phyloP scores from a whole-genome alignment of 2,329 filamentous ascomycete species.

The Intubia oerlemansii region DNA sequence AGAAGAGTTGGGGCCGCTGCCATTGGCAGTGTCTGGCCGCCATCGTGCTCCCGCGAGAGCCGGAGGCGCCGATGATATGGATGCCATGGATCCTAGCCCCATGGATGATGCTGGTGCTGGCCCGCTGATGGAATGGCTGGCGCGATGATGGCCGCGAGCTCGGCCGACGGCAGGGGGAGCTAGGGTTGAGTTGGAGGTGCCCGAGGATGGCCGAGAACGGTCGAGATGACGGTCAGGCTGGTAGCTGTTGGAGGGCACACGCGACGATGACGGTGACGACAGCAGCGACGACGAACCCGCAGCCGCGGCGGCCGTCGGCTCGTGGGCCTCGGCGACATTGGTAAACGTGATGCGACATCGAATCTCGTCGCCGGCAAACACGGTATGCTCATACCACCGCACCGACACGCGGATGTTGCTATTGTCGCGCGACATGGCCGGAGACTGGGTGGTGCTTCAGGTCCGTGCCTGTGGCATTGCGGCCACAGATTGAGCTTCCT shows the following conservation, averaged over 20 bases:
- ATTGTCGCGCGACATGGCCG: slow-evolving; percentile 6
- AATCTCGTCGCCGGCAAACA: slow-evolving; percentile 91
- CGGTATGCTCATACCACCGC: slow-evolving; percentile 79
- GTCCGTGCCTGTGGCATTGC: too few species aligned
- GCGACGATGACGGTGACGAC: slow-evolving; percentile 2
- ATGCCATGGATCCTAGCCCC: too few species aligned
- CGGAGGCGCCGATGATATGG: too few species aligned
- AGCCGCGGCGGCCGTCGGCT: slow-evolving; percentile 1
- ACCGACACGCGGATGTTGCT: slow-evolving; percentile 87
- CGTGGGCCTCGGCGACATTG: slow-evolving; percentile 37
- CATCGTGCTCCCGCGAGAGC: too few species aligned
- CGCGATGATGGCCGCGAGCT: slow-evolving; percentile 6
- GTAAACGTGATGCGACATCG: slow-evolving; percentile 94
- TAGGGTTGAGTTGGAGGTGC: too few species aligned
- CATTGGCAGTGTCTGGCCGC: too few species aligned
- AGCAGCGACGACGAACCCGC: background rate
- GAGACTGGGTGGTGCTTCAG: slow-evolving; percentile 2
- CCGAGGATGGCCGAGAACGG: too few species aligned
- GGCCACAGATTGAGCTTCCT: too few species aligned
- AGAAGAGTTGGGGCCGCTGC: too few species aligned
- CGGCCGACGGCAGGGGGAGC: slow-evolving; percentile 2
- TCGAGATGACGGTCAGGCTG: slow-evolving; percentile 2
- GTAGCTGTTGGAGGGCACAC: slow-evolving; percentile 7
- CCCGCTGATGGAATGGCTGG: slow-evolving; percentile 8
- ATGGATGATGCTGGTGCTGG: slow-evolving; percentile 1